Conservation (phyloP, 31 red algal species). For the Asparagopsis taxiformis region DNA sequence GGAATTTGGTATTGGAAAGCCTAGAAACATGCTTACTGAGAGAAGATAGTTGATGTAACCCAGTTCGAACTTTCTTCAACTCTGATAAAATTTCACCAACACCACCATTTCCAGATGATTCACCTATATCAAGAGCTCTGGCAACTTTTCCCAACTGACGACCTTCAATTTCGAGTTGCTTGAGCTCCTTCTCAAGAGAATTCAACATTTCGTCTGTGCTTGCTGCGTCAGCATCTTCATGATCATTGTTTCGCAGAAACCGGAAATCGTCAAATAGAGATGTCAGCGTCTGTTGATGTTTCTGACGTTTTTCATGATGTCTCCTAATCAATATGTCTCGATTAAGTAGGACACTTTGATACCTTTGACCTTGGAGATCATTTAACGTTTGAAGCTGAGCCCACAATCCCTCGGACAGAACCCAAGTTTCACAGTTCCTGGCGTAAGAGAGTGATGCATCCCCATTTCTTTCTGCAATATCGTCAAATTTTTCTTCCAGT, state of each 20-base stretch:
- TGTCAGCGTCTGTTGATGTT: slow-evolving; percentile 27
- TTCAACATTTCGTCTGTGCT: slow-evolving; percentile 30
- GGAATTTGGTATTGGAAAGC: slow-evolving; percentile 16
- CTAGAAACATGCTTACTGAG: slow-evolving; percentile 20
- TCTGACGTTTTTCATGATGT: slow-evolving; percentile 33
- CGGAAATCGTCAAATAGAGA: slow-evolving; percentile 54
- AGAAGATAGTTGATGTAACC: slow-evolving; percentile 31
- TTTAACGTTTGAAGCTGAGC: slow-evolving; percentile 31
- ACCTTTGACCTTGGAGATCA: slow-evolving; percentile 38
- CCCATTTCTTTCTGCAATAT: slow-evolving; percentile 13
- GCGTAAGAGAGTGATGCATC: slow-evolving; percentile 23
- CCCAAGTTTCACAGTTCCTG: slow-evolving; percentile 43
- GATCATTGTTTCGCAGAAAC: slow-evolving; percentile 34
- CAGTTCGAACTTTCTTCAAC: slow-evolving; percentile 40
- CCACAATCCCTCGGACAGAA: slow-evolving; percentile 37
- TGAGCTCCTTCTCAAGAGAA: slow-evolving; percentile 49
- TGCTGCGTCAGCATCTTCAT: slow-evolving; percentile 21
- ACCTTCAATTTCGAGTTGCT: slow-evolving; percentile 14
- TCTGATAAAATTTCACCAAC: slow-evolving; percentile 38
- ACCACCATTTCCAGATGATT: slow-evolving; percentile 18
- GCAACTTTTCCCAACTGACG: slow-evolving; percentile 36
- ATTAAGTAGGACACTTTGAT: slow-evolving; percentile 25
- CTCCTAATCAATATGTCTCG: slow-evolving; percentile 16
- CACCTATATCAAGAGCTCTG: slow-evolving; percentile 28
- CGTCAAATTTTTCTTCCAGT: slow-evolving; percentile 43